Evolutionary conservation across 2,329 filamentous ascomycete genomes (phyloP).

Genomic region (Metarhizium rileyi): DNA sequence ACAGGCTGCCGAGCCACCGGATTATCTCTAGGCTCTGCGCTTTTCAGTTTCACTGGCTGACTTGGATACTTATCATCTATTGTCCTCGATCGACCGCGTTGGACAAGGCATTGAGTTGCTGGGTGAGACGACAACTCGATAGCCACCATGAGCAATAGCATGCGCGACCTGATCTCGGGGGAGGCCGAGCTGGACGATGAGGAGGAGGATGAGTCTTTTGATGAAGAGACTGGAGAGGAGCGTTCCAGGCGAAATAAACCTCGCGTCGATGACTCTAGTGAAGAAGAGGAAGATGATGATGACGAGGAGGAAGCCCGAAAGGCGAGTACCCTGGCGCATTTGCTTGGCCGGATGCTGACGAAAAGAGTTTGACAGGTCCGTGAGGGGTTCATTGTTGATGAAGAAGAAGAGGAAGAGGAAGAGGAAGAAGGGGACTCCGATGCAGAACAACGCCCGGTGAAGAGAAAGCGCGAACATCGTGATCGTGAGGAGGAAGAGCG

Average conservation of each 20-base stretch:
- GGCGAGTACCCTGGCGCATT: conserved; percentile 31
- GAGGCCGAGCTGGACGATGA: conserved; percentile 81
- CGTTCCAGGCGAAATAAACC: conserved; percentile 29
- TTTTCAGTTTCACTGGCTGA: neutral
- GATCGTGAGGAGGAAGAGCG: conserved; percentile 80
- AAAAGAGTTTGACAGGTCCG: conserved; percentile 50
- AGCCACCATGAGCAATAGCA: conserved; percentile 48
- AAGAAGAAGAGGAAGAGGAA: conserved; percentile 64
- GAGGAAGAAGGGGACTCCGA: conserved; percentile 53
- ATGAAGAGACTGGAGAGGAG: conserved; percentile 61
- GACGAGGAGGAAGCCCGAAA: conserved; percentile 76
- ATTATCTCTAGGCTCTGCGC: conserved; percentile 1
- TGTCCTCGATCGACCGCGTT: neutral
- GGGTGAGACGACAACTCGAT: conserved; percentile 1
- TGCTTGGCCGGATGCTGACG: conserved; percentile 1
- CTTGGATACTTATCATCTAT: neutral
- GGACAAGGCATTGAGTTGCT: neutral
- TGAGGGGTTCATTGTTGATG: conserved; percentile 79
- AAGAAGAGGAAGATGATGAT: conserved; percentile 87
- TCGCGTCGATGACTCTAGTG: conserved; percentile 69
- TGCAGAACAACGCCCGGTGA: conserved; percentile 44
- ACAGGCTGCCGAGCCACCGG: neutral
- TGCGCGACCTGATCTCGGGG: conserved; percentile 71
- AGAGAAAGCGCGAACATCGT: conserved; percentile 65
- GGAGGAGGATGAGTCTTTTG: conserved; percentile 74